A percentile compares a stretch with the other conserved stretches of the same genome.
phyloP scores from a whole-genome alignment of 225 moss, liverwort and hornwort species.

The Asterella californica region DNA sequence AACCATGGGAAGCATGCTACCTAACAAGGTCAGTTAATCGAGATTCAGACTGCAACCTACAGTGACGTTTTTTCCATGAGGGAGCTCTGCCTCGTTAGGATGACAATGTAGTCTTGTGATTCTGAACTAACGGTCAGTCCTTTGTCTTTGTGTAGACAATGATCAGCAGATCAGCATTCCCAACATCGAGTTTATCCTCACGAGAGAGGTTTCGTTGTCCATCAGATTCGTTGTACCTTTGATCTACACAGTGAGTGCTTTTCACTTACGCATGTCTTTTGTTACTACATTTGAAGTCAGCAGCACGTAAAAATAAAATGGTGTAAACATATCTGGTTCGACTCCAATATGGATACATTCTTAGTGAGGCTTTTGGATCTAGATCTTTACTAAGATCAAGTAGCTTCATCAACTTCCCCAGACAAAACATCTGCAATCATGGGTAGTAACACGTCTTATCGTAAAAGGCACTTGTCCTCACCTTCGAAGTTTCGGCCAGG shows the following conservation, averaged over 20 bases:
- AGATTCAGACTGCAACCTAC: not conserved
- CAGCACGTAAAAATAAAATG: not conserved
- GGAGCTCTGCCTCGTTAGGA: not conserved
- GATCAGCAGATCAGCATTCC: conserved; percentile 2
- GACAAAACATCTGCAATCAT: too few species aligned
- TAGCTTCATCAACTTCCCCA: not conserved
- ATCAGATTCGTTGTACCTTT: not conserved
- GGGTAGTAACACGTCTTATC: too few species aligned
- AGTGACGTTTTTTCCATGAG: not conserved
- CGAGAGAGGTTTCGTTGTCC: not conserved
- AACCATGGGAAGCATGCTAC: conserved; percentile 30
- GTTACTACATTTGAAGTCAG: not conserved
- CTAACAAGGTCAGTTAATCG: conserved; percentile 17
- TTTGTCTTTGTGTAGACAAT: not conserved
- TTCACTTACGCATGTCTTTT: not conserved
- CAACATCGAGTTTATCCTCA: not conserved
- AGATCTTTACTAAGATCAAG: not conserved
- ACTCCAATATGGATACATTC: not conserved
- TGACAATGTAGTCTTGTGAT: not conserved
- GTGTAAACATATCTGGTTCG: not conserved
- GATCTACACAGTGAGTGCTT: not conserved
- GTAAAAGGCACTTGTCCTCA: too few species aligned
- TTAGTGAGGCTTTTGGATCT: not conserved
- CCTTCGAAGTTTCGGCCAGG: too few species aligned
- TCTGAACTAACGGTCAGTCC: not conserved